Conservation (phyloP, 1,284 basidiomycete genomes). For the Ceratobasidium sp. region DNA sequence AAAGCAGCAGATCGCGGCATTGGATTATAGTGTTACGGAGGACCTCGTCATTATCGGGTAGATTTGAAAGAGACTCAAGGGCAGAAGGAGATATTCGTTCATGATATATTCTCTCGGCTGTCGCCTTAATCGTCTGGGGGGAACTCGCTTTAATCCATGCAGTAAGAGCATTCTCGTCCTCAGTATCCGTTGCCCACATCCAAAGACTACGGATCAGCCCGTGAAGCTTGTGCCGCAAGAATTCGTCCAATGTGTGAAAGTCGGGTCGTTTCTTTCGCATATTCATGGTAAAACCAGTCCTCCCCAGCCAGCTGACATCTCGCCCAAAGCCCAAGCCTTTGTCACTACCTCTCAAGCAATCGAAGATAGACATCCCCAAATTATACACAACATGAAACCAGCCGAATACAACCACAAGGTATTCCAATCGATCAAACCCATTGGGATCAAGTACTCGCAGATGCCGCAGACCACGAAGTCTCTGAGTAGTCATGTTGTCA, state of each 20-base stretch:
- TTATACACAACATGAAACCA: constrained; percentile 7
- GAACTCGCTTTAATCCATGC: neutral
- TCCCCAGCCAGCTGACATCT: neutral
- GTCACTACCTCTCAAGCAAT: neutral
- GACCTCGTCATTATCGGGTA: neutral
- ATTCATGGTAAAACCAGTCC: neutral
- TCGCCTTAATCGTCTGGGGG: neutral
- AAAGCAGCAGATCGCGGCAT: neutral
- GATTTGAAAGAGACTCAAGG: neutral
- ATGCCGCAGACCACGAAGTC: neutral
- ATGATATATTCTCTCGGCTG: neutral
- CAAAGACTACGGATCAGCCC: neutral
- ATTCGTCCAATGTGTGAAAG: neutral
- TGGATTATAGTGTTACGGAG: neutral
- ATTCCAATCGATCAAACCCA: neutral
- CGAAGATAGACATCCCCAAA: neutral
- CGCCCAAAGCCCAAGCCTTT: neutral
- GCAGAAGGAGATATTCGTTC: neutral
- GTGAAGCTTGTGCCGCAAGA: neutral
- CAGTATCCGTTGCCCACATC: neutral
- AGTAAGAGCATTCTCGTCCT: neutral
- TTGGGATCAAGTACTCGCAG: neutral
- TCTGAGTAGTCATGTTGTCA: neutral
- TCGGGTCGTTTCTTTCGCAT: neutral
- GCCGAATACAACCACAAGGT: neutral